Percentiles rank a stretch among this genome's conserved stretches.
Evolutionary conservation across 345 rosid genomes (phyloP).

Genomic region (Gossypium turneri): DNA sequence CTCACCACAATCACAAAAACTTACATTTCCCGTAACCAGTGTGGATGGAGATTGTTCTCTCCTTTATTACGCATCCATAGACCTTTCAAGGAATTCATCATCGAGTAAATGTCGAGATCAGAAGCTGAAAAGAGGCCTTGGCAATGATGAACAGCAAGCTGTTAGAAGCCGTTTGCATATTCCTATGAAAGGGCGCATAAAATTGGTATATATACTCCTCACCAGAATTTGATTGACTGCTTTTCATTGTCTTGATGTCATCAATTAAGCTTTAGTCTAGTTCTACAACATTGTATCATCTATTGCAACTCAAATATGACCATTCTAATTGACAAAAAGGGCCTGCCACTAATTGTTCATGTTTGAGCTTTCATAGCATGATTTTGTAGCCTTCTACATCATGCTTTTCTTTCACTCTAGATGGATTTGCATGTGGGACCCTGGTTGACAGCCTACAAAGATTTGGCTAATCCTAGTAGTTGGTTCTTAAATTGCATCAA

Average conservation of each 20-base stretch:
- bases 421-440: background rate
- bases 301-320: background rate
- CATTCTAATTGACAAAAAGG: background rate
- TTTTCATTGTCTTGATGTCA: constrained; percentile 3
- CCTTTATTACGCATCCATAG: constrained; percentile 79
- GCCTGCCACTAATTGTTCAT: background rate
- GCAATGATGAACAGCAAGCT: constrained; percentile 60
- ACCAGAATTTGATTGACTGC: constrained; percentile 6
- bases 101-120: constrained; percentile 49
- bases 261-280: background rate
- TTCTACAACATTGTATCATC: background rate
- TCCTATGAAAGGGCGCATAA: constrained; percentile 94
- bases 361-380: background rate
- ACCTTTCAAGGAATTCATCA: constrained; percentile 56
- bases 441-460: background rate
- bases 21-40: constrained; percentile 88
- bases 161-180: constrained; percentile 61
- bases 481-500: background rate
- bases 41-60: constrained; percentile 80
- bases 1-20: constrained; percentile 84
- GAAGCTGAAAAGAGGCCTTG: constrained; percentile 43
- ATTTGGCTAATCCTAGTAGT: background rate
- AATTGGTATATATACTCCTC: constrained; percentile 51
- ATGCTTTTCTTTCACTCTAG: constrained; percentile 7
- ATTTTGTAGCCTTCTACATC: background rate